Conservation (phyloP, 805 yeast genomes). For the Yamadazyma olivae region DNA sequence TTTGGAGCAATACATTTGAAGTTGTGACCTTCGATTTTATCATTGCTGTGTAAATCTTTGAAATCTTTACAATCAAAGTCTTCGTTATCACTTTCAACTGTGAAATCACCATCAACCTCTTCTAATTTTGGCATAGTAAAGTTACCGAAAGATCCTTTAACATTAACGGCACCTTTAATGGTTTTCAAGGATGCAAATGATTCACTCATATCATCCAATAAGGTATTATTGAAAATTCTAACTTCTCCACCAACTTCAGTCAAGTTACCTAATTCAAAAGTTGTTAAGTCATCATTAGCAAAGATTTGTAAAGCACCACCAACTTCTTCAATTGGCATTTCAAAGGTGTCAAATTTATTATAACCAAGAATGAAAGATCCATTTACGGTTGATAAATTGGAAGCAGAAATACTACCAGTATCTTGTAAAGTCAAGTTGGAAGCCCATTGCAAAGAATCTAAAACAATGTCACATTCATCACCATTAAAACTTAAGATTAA, state of each 20-base stretch:
- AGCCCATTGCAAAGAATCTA: constrained; percentile 38
- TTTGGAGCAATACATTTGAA: constrained; percentile 37
- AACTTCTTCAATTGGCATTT: constrained; percentile 30
- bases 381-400: constrained; percentile 35
- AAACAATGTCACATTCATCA: constrained; percentile 29
- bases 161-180: constrained; percentile 39
- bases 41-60: constrained; percentile 27
- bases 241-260: constrained; percentile 39
- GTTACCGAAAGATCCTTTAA: constrained; percentile 36
- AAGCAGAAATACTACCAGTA: constrained; percentile 26
- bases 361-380: constrained; percentile 39
- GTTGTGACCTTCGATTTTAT: constrained; percentile 43
- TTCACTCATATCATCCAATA: constrained; percentile 28
- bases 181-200: constrained; percentile 26
- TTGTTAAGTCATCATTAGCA: constrained; percentile 40
- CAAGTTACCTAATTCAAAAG: constrained; percentile 26
- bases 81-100: constrained; percentile 29
- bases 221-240: constrained; percentile 38
- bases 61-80: constrained; percentile 36
- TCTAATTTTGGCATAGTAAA: constrained; percentile 35
- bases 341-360: constrained; percentile 33
- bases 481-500: constrained; percentile 40
- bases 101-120: constrained; percentile 42
- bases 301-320: constrained; percentile 40
- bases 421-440: constrained; percentile 45